Conservation (phyloP, 768 basidiomycete species). For the Botryobasidium botryosum region DNA sequence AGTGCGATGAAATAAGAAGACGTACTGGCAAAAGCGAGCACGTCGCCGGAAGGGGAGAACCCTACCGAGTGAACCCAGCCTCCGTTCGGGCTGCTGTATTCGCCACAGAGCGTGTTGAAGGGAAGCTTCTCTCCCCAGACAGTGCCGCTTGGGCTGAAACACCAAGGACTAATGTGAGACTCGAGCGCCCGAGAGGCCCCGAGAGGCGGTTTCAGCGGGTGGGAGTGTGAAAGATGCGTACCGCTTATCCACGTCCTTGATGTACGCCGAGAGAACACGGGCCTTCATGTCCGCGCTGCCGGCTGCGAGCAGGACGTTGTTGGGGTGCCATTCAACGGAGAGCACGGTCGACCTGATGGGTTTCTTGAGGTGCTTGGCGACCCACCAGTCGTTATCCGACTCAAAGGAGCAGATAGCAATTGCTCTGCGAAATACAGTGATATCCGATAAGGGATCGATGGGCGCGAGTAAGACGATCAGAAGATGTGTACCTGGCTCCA, state of each 20-base stretch:
- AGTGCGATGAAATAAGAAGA: slow-evolving; percentile 10
- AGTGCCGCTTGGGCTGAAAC: slow-evolving; percentile 57
- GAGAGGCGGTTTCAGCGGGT: neutral
- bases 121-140: slow-evolving; percentile 98
- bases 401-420: slow-evolving; percentile 97
- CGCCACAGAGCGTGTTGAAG: slow-evolving; percentile 94
- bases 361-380: slow-evolving; percentile 91
- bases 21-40: slow-evolving; percentile 83
- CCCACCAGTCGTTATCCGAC: slow-evolving; percentile 98
- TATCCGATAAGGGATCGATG: neutral
- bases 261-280: slow-evolving; percentile 92
- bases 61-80: slow-evolving; percentile 96
- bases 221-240: slow-evolving; percentile 19
- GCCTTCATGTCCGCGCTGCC: slow-evolving; percentile 98
- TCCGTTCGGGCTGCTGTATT: slow-evolving; percentile 73
- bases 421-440: slow-evolving; percentile 32
- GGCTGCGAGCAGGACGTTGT: slow-evolving; percentile 91
- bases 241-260: slow-evolving; percentile 96
- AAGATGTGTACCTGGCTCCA: slow-evolving; percentile 57
- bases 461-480: neutral
- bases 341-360: slow-evolving; percentile 91
- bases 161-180: neutral
- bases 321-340: slow-evolving; percentile 94
- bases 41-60: slow-evolving; percentile 94
- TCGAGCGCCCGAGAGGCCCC: too few relatives aligned